Base-by-base conservation (phyloP, 2,329 filamentous ascomycete genomes). In the Trichoderma guizhouense region DNA sequence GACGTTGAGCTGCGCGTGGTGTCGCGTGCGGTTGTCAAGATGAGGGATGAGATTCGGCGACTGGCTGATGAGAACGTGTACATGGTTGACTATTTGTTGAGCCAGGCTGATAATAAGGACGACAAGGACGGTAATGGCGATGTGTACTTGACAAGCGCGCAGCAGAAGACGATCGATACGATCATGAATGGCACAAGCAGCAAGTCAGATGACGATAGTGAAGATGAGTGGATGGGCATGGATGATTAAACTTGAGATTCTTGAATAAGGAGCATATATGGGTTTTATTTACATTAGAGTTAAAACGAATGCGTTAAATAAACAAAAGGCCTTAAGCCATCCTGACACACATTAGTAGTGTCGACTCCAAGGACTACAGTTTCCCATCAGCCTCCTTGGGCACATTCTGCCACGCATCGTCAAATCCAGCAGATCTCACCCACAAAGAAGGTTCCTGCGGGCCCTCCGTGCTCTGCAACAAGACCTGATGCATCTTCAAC, bases 11-110 rank as follows among this genome's bases (percentile, higher is more conserved):
- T 98, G 74, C 88, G 96, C 43, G 88, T 94, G 36, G 91, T 98
- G 8, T 91, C 94, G 73, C 90, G 94, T 73, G 94, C 93, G 6
- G 88, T 98, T 18, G 87, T 89, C 53, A 90, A 90, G 78, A 94
- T 98, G 83, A 89, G 93, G 75, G 90, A 92, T 72, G 95, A 97
- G 78, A 88, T 98, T 73, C 90, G 93, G 80, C 89, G 90, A 75
- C 82, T 98, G 74, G 93, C 93, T 0, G 94, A 98, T 76, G 92
- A 95, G 80, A 98, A 98, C 78, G 86, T 92, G 66, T 97, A 97
- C 83, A 92, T 92, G 81, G 90, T 98, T 69, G 93, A 97, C 78
- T 98, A 97, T 78, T 84, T 98, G 36, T 81, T 90, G 8, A 84
- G 85, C 1, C 87, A 89, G 79, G 85, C 85, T 7, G 76, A 75